Conservation (phyloP, 2,329 filamentous ascomycete genomes). For the Trichoderma simmonsii region DNA sequence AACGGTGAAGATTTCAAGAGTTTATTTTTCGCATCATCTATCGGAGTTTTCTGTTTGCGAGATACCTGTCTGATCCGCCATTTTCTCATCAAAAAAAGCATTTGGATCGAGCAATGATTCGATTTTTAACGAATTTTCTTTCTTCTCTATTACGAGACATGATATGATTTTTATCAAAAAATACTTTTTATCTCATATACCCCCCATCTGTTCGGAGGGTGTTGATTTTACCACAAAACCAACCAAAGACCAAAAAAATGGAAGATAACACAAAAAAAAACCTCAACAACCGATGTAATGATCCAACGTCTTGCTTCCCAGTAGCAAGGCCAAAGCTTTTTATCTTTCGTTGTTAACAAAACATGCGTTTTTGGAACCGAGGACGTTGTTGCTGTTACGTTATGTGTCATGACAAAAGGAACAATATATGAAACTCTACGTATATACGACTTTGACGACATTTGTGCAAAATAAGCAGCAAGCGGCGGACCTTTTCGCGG, state of each 20-base stretch:
- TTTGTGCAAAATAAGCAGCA: conserved; percentile 4
- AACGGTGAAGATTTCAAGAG: conserved; percentile 18
- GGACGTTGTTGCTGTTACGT: conserved; percentile 8
- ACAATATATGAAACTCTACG: conserved; percentile 17
- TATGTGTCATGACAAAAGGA: conserved; percentile 18
- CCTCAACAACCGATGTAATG: conserved; percentile 14
- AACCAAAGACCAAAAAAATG: neutral
- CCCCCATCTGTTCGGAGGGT: conserved; percentile 6
- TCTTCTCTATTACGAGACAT: conserved; percentile 12
- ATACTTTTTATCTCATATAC: neutral
- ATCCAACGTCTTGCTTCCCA: conserved; percentile 14
- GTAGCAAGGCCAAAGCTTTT: conserved; percentile 6
- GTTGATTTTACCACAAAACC: neutral
- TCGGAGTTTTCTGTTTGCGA: neutral
- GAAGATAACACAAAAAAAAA: neutral
- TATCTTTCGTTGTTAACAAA: conserved; percentile 16
- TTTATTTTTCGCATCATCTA: neutral
- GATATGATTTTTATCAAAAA: conserved; percentile 11
- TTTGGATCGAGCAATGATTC: conserved; percentile 2
- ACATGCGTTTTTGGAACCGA: neutral
- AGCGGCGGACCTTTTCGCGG: neutral
- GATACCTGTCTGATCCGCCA: neutral
- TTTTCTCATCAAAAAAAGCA: conserved; percentile 7
- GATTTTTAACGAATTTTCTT: conserved; percentile 17
- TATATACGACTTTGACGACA: conserved; percentile 19